Base-by-base conservation (phyloP, 2,329 filamentous ascomycete genomes). In the Colletotrichum plurivorum region DNA sequence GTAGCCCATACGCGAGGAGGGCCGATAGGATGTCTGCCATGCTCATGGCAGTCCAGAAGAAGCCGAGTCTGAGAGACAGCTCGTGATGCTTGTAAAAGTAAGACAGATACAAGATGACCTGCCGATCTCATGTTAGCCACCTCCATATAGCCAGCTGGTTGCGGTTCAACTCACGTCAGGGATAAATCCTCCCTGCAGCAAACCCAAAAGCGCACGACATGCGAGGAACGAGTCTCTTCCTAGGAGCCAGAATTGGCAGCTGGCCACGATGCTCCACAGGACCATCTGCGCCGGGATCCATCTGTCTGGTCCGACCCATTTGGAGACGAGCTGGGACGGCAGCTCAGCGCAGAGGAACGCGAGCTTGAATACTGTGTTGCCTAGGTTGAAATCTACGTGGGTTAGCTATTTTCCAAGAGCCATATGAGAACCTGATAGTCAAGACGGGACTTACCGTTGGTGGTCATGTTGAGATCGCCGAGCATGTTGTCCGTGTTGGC, bases 281-380 rank as follows among this genome's bases (percentile, higher is more conserved):
- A 85, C 75, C 82, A 89, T 88, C 70, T 87, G 86, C 39, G 84
- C 77, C 0, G 88, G 88, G 52, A 89, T 88, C 86, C 86, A 89
- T 13, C 85, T 81, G 58, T 73, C 72, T 1, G 74, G 73, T 0
- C 74, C 74, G 10, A 87, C 76, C 81, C 82, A 87, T 75, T 90
- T 87, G 66, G 79, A 82, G 27, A 90, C 79, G 22, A 90, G 78
- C 72, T 90, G 88, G 0, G 87, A 89, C 0, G 88, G 89, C 1
- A 90, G 78, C 73, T 90, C 88, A 0, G 88, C 84, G 18, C 80
- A 82, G 20, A 88, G 78, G 69, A 88, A 88, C 5, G 46, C 46
- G 7, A 49, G 18, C 46, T 49, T 49, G 46, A 49, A 49, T 5
- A 49, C 46, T 0, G 46, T 52, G 27, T 16, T 57, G 20, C 56